Conservation (phyloP, 192 early-diverging fungal genomes). For the Backusella luteola region DNA sequence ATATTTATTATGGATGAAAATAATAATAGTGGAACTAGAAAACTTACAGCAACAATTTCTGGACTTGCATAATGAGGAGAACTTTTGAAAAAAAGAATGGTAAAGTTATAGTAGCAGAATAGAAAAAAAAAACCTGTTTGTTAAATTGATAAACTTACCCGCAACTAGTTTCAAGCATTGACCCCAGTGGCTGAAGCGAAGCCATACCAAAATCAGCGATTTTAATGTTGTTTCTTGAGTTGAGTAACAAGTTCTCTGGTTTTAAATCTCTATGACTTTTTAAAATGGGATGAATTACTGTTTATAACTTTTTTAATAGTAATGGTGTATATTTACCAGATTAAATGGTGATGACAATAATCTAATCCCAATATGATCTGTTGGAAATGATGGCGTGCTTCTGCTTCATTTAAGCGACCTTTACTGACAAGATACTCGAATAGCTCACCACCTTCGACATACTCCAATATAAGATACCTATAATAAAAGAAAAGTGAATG, state of each 20-base stretch:
- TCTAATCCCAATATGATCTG: conserved; percentile 70
- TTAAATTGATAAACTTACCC: conserved; percentile 45
- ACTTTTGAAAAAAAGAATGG: conserved; percentile 33
- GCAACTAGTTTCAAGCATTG: conserved; percentile 66
- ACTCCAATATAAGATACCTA: conserved; percentile 67
- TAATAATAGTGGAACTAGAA: conserved; percentile 2
- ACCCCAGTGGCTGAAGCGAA: conserved; percentile 42
- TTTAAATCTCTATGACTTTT: conserved; percentile 90
- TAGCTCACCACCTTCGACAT: conserved; percentile 70
- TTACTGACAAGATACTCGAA: conserved; percentile 69
- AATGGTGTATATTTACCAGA: conserved; percentile 49
- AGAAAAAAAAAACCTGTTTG: conserved; percentile 10
- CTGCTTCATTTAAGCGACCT: conserved; percentile 56
- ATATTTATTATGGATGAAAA: background rate
- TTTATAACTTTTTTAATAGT: background rate
- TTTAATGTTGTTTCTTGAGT: conserved; percentile 67
- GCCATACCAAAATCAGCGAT: conserved; percentile 97
- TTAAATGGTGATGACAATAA: conserved; percentile 64
- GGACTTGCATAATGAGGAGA: conserved; percentile 76
- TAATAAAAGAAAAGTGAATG: background rate
- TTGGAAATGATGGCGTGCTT: conserved; percentile 68
- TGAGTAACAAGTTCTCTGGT: conserved; percentile 71
- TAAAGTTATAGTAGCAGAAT: conserved; percentile 20
- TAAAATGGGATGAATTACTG: background rate
- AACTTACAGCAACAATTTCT: conserved; percentile 65